phyloP scores from a whole-genome alignment of 2,329 filamentous ascomycete genomes.

The Paraphoma chrysanthemicola region DNA sequence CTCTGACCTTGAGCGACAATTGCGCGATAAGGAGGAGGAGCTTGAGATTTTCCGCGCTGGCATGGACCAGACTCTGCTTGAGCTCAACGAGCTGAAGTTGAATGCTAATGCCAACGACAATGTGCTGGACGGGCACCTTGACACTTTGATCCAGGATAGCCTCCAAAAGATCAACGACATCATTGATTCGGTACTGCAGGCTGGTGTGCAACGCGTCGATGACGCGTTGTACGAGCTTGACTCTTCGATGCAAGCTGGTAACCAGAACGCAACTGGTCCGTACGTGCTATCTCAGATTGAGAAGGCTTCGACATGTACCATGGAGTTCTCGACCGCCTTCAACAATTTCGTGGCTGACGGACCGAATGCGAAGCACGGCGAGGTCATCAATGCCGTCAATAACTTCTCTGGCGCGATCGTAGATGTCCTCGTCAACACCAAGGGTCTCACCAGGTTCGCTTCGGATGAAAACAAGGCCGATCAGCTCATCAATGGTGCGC shows the following conservation, averaged over 20 bases:
- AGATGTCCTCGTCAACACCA: slow-evolving; percentile 95
- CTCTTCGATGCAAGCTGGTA: slow-evolving; percentile 97
- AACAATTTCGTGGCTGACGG: slow-evolving; percentile 99
- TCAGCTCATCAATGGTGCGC: slow-evolving; percentile 79
- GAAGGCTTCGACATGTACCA: slow-evolving; percentile 91
- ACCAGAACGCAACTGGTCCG: slow-evolving; percentile 93
- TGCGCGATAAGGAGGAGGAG: slow-evolving; percentile 96
- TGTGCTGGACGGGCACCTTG: slow-evolving; percentile 87
- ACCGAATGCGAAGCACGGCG: slow-evolving; percentile 84
- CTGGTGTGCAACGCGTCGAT: slow-evolving; percentile 90
- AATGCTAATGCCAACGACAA: slow-evolving; percentile 70
- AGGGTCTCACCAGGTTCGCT: slow-evolving; percentile 90
- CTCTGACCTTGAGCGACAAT: slow-evolving; percentile 81
- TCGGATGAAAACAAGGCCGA: slow-evolving; percentile 96
- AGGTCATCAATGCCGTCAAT: slow-evolving; percentile 92
- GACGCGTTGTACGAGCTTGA: slow-evolving; percentile 97
- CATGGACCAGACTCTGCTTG: slow-evolving; percentile 94
- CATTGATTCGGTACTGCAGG: slow-evolving; percentile 94
- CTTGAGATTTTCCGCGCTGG: slow-evolving; percentile 97
- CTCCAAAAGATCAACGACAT: slow-evolving; percentile 95
- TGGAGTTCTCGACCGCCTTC: slow-evolving; percentile 97
- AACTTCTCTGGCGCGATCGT: slow-evolving; percentile 89
- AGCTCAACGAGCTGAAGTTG: slow-evolving; percentile 84
- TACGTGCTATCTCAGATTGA: slow-evolving; percentile 97
- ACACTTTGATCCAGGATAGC: slow-evolving; percentile 84